Conservation (phyloP, 768 basidiomycete genomes). For the Thelephora ganbajun region DNA sequence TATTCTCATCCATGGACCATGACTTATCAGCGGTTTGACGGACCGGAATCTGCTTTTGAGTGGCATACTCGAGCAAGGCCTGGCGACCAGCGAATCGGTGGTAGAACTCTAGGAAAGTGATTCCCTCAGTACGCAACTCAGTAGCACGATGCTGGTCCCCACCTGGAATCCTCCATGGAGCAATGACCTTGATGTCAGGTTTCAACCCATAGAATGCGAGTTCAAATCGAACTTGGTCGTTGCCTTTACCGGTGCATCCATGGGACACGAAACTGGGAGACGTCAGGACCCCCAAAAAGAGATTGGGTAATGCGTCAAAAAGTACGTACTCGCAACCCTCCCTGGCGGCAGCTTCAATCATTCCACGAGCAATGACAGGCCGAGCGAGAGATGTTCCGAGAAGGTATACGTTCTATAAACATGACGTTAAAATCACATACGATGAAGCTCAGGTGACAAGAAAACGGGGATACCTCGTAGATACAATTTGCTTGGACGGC, state of each 20-base stretch:
- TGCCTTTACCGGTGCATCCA: constrained; percentile 99
- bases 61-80: constrained; percentile 83
- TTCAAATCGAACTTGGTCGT: constrained; percentile 99
- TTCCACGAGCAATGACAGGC: constrained; percentile 96
- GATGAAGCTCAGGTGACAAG: neutral
- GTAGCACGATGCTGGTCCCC: constrained; percentile 6
- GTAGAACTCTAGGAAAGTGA: constrained; percentile 62
- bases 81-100: constrained; percentile 93
- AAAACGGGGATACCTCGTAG: constrained; percentile 57
- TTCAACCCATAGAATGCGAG: constrained; percentile 98
- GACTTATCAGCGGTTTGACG: constrained; percentile 93
- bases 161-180: constrained; percentile 96
- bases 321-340: constrained; percentile 88
- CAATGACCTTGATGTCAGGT: constrained; percentile 97
- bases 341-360: constrained; percentile 84
- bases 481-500: constrained; percentile 98
- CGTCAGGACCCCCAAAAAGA: neutral
- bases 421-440: neutral
- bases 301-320: neutral
- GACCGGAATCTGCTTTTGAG: constrained; percentile 81
- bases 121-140: neutral
- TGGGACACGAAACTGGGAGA: constrained; percentile 76
- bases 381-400: constrained; percentile 96
- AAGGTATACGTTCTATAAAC: constrained; percentile 75
- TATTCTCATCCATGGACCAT: constrained; percentile 99